Base-by-base conservation (phyloP, 2,329 filamentous ascomycete species). In the Trichoderma semiorbis region DNA sequence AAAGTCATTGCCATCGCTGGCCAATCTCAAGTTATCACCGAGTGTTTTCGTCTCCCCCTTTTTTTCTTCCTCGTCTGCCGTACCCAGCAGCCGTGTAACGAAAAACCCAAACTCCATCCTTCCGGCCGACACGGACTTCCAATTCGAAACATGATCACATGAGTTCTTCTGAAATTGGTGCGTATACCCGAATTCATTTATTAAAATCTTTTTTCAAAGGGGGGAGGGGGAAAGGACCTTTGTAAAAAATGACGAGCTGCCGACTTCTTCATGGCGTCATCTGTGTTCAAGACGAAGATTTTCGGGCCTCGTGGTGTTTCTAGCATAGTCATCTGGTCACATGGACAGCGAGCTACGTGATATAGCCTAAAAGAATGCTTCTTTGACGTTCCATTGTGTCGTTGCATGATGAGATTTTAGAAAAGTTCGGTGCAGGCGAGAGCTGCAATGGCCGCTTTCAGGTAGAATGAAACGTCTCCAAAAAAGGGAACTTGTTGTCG, bases 31-130 rank as follows among this genome's bases (percentile, higher is more conserved):
- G 53, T 43, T 58, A 68, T 43, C 3, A 32, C 53, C 32, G 65
- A 68, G 30, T 68, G 65, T 43, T 34, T 34, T 28, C 30, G 64
- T 28, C 3, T n/a, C 65, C n/a, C 65, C 55, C 21, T 12, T 39
- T 53, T 64, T 65, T 65, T 50, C 21, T 3, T 24, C 7, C 36
- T 39, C 16, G 36, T 18, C 36, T 50, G 43, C 36, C 26, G n/a
- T 30, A 58, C 24, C 32, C 65, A 57, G 24, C 53, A 58, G 24
- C 65, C 50, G 65, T 68, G 65, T 68, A 68, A 68, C 65, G 57
- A 30, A 39, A 39, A 39, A 39, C 34, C 18, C 6, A 39, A 39
- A 18, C 53, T 5, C 58, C 43, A 21, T 50, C 65, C 34, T 32
- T 68, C 24, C 24, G 26, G 21, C 53, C 53, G 34, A 55, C 34